Base-by-base conservation (phyloP, 208 protist species). In the Vickermania ingenoplastis region DNA sequence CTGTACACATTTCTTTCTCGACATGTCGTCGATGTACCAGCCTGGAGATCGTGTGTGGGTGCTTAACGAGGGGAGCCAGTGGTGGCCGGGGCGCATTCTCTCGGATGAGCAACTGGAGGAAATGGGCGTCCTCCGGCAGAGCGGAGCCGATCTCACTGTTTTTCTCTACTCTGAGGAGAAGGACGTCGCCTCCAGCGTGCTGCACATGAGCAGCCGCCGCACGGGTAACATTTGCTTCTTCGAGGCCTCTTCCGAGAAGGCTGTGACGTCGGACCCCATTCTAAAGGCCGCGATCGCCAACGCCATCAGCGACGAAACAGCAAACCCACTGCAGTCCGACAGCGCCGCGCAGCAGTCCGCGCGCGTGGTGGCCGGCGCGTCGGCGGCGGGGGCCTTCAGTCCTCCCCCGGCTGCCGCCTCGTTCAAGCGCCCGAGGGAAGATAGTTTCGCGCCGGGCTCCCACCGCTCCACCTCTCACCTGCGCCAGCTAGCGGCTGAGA, bases 31-130 rank as follows among this genome's bases (percentile, higher is more conserved):
- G 0, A 24, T 45, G 11, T 91, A 88, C 65, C 53, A 70, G 7
- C 70, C 79, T 2, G 77, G 72, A 36, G 87, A 94, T 63, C 87
- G 87, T 28, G 83, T 94, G 61, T 94, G 87, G 87, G 74, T 94
- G 48, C 68, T 74, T 61, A 71, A 89, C 57, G 81, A 89, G 14
- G 83, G 75, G 50, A 76, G 83, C 55, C 74, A 75, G 31, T 94
- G 87, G 84, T 94, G 87, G 87, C 87, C 87, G 0, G 87, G 81
- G 3, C 79, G 81, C 27, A 75, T 94, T 13, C 56, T 90, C 22
- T 69, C 67, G 49, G 73, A 77, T 24, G 77, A 70, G 48, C 72
- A 88, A 27, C 52, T 75, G 13, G 31, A 56, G 14, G 54, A 25
- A 1, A 14, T 56, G n/a, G n/a, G n/a, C n/a, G n/a, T n/a, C n/a